Percentiles rank a stretch among this genome's conserved stretches.
phyloP scores from a whole-genome alignment of 805 yeast genomes.

The Barnettozyma sucrosica region DNA sequence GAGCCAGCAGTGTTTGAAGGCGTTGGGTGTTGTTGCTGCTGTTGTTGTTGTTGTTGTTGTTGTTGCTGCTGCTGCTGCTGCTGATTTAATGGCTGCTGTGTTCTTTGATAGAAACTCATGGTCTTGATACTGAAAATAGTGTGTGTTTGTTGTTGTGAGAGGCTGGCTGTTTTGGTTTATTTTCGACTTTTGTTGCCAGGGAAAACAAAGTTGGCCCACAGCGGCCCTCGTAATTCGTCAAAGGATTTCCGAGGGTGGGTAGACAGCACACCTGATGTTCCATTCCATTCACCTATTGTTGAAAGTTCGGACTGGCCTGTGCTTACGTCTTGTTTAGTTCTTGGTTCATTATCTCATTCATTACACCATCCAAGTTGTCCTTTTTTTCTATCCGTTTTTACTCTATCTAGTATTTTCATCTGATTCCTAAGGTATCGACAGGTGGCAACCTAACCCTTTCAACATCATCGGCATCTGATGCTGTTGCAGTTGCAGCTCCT shows the following conservation, averaged over 20 bases:
- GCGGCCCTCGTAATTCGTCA: background rate
- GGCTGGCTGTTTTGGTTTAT: background rate
- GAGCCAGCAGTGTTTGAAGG: background rate
- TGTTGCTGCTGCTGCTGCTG: too few species aligned
- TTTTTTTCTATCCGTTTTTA: background rate
- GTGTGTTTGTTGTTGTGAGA: background rate
- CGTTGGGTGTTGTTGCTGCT: background rate
- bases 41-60: background rate
- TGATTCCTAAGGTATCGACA: conserved; percentile 20
- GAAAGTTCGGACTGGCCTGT: too few species aligned
- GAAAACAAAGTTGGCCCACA: background rate
- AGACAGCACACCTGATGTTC: too few species aligned
- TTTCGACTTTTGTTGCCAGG: background rate
- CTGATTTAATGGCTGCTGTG: background rate
- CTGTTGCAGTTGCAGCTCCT: too few species aligned
- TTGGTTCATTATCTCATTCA: background rate
- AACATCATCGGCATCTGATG: background rate
- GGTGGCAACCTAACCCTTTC: conserved; percentile 17
- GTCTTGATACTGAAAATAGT: background rate
- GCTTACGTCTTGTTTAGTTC: too few species aligned
- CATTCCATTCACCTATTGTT: too few species aligned
- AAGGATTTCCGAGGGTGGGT: background rate
- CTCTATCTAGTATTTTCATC: background rate
- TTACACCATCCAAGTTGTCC: background rate
- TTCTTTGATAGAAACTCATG: background rate